A percentile compares a stretch with the other conserved stretches of the same genome.
These are phyloP conservation scores for Fonsecaea multimorphosa DNA, from an alignment of 2,329 filamentous ascomycete genomes.

Conservation along the genomic window DNA sequence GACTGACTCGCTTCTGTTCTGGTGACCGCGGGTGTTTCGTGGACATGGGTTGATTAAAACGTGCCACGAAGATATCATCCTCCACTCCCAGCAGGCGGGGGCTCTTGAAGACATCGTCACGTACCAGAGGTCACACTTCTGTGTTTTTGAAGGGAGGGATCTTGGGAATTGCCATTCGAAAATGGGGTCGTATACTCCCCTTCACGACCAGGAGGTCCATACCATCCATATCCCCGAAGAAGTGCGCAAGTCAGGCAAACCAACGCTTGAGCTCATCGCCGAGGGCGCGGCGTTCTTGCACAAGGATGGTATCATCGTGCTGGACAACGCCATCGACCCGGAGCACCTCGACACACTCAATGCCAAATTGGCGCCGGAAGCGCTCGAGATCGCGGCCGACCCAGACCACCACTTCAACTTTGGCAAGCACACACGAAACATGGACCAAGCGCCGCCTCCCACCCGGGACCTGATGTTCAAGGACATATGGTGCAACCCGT, in stretches of 20 bases:
- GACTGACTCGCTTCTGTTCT: not conserved
- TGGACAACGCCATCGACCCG: slow-evolving; percentile 47
- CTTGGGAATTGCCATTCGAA: not conserved
- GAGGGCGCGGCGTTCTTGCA: slow-evolving; percentile 42
- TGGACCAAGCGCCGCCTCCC: slow-evolving; percentile 50
- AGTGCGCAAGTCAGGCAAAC: slow-evolving; percentile 24
- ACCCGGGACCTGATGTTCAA: slow-evolving; percentile 45
- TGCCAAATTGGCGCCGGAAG: slow-evolving; percentile 41
- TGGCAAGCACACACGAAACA: slow-evolving; percentile 46
- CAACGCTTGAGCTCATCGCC: slow-evolving; percentile 36
- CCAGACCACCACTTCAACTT: slow-evolving; percentile 43
- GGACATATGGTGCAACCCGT: slow-evolving; percentile 50
- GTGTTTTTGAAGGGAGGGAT: not conserved
- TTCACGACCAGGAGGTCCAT: slow-evolving; percentile 36
- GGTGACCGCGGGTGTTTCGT: not conserved
- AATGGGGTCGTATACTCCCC: slow-evolving; percentile 34
- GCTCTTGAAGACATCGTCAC: not conserved
- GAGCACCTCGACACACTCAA: slow-evolving; percentile 46
- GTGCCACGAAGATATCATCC: not conserved
- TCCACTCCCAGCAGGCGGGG: not conserved
- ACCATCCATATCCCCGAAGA: slow-evolving; percentile 35
- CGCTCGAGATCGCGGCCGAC: slow-evolving; percentile 43
- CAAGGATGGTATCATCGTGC: slow-evolving; percentile 48
- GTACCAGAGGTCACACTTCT: not conserved
- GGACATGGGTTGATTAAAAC: not conserved